These are phyloP conservation scores for Adenanthera pavonina DNA, from an alignment of 306 rosid genomes.

Conservation along the genomic window DNA sequence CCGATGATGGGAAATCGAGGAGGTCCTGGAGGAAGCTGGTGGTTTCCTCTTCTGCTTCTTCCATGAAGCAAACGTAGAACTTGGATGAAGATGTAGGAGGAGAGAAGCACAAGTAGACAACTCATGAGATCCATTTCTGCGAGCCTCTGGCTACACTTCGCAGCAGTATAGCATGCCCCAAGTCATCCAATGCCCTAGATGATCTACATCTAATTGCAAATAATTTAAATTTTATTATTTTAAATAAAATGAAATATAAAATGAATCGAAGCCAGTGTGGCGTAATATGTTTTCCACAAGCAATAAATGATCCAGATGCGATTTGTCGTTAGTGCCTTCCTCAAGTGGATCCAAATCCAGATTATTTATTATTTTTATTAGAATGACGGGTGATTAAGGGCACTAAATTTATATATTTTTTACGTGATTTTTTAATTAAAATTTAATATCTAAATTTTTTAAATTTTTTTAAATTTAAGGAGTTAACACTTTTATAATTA, in stretches of 20 bases:
- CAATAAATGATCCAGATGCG: neutral
- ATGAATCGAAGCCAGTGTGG: neutral
- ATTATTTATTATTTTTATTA: no score
- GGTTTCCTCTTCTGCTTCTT: neutral
- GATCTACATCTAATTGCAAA: no score
- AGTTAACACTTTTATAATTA: no score
- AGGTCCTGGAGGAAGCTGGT: constrained; percentile 67
- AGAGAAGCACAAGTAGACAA: constrained; percentile 8
- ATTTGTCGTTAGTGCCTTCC: neutral
- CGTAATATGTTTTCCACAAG: neutral
- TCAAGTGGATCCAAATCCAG: neutral
- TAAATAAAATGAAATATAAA: no score
- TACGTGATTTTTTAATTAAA: no score
- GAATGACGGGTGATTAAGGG: no score
- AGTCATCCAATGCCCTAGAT: neutral
- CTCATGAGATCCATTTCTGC: constrained; percentile 32
- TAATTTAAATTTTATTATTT: no score
- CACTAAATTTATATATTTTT: no score
- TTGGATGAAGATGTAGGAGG: constrained; percentile 30
- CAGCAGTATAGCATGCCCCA: neutral
- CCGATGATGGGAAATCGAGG: constrained; percentile 52
- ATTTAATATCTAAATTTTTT: no score
- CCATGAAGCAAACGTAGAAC: neutral
- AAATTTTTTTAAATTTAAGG: no score
- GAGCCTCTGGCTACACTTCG: no score